Conservation (phyloP, 768 basidiomycete genomes). For the Mycena epipterygia region DNA sequence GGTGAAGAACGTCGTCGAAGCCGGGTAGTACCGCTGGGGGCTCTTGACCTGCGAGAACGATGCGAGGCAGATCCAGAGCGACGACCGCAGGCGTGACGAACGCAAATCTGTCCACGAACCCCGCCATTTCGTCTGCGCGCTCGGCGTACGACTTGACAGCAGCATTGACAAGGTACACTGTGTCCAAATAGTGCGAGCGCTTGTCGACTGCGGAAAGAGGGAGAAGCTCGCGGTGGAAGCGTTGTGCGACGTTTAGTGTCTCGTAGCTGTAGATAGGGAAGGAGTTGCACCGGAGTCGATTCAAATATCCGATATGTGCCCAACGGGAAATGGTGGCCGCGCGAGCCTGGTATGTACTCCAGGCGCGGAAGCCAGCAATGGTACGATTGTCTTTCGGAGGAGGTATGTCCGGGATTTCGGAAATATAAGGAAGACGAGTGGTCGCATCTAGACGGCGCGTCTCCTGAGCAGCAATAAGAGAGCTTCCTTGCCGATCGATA, state of each 20-base stretch:
- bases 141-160: slow-evolving; percentile 75
- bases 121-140: slow-evolving; percentile 68
- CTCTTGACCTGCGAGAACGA: slow-evolving; percentile 65
- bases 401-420: slow-evolving; percentile 69
- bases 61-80: slow-evolving; percentile 77
- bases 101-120: slow-evolving; percentile 76
- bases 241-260: slow-evolving; percentile 53
- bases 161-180: slow-evolving; percentile 54
- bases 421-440: slow-evolving; percentile 62
- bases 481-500: slow-evolving; percentile 64
- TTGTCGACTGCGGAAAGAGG: slow-evolving; percentile 63
- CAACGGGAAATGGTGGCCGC: slow-evolving; percentile 70
- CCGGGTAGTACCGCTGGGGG: slow-evolving; percentile 50
- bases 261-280: slow-evolving; percentile 64
- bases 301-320: slow-evolving; percentile 80
- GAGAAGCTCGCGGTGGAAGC: slow-evolving; percentile 61
- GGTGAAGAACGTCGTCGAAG: slow-evolving; percentile 82
- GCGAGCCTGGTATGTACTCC: slow-evolving; percentile 63
- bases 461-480: slow-evolving; percentile 66
- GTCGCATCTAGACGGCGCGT: slow-evolving; percentile 73
- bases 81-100: slow-evolving; percentile 87
- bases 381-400: slow-evolving; percentile 84
- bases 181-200: slow-evolving; percentile 58
- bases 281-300: slow-evolving; percentile 74
- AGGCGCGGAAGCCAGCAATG: slow-evolving; percentile 76